phyloP scores from a whole-genome alignment of 1,284 basidiomycete species.

The Retiboletus flavoniger region DNA sequence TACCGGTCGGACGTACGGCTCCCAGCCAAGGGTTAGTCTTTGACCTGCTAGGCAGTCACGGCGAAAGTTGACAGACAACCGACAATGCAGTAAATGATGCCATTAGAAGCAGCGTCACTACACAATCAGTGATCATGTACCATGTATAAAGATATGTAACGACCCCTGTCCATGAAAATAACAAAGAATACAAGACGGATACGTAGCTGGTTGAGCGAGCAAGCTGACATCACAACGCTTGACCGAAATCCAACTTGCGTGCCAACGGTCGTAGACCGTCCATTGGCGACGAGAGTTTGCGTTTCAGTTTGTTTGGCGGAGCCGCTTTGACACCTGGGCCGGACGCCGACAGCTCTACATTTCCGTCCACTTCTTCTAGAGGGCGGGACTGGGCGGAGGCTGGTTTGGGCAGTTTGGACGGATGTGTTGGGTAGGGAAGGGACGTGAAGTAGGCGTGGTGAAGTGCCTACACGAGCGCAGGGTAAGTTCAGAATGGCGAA shows the following conservation, averaged over 20 bases:
- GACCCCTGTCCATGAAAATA: neutral
- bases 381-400: conserved; percentile 48
- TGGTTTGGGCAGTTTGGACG: conserved; percentile 80
- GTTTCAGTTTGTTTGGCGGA: conserved; percentile 47
- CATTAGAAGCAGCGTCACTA: neutral
- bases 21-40: too few relatives aligned
- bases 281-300: conserved; percentile 45
- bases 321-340: conserved; percentile 41
- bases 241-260: conserved; percentile 48
- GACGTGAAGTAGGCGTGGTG: conserved; percentile 77
- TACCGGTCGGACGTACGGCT: too few relatives aligned
- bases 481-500: conserved; percentile 4
- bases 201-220: neutral
- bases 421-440: conserved; percentile 77
- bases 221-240: conserved; percentile 11
- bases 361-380: conserved; percentile 73
- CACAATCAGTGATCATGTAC: neutral
- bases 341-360: conserved; percentile 46
- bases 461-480: conserved; percentile 52
- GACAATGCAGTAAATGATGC: neutral
- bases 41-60: neutral
- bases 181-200: neutral
- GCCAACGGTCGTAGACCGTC: conserved; percentile 43
- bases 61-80: neutral
- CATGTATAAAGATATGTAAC: neutral